Conservation (phyloP, 306 rosid genomes). For the Pueraria montana region DNA sequence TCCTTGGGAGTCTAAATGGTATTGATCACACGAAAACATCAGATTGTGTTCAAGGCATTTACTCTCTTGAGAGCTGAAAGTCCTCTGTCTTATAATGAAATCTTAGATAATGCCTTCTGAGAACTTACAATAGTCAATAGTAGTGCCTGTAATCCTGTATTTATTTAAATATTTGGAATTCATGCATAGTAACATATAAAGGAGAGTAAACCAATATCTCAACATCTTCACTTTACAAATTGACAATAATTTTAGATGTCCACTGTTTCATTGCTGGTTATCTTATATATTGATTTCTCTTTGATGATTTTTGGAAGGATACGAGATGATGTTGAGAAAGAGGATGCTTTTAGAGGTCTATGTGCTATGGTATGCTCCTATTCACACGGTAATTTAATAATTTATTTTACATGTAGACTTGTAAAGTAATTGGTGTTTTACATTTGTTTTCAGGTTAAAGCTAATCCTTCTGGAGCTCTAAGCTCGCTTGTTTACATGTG, state of each 20-base stretch:
- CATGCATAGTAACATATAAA: constrained; percentile 5
- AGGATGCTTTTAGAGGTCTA: constrained; percentile 97
- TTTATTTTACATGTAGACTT: constrained; percentile 17
- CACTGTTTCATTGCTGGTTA: constrained; percentile 14
- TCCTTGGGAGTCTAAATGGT: no score
- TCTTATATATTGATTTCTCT: constrained; percentile 42
- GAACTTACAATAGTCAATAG: not conserved
- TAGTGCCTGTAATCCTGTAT: not conserved
- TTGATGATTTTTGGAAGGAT: constrained; percentile 70
- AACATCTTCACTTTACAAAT: constrained; percentile 28
- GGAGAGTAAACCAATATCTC: constrained; percentile 16
- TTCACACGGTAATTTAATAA: not conserved
- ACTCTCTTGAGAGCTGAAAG: not conserved
- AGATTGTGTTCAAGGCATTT: not conserved
- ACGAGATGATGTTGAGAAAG: constrained; percentile 96
- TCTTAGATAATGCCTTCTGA: not conserved
- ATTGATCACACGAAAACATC: not conserved
- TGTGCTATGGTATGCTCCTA: constrained; percentile 86
- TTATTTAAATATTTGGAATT: constrained; percentile 9
- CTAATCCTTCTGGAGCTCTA: constrained; percentile 95
- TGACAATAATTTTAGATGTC: constrained; percentile 6
- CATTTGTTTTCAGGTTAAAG: constrained; percentile 76
- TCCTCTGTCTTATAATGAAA: not conserved
- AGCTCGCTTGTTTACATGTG: constrained; percentile 82
- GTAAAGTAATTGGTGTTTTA: constrained; percentile 21